Evolutionary conservation across 352 stramenopile species (phyloP), one percentile per base, ranked within the genome.

Genomic region (Globisporangium carolinianum): DNA sequence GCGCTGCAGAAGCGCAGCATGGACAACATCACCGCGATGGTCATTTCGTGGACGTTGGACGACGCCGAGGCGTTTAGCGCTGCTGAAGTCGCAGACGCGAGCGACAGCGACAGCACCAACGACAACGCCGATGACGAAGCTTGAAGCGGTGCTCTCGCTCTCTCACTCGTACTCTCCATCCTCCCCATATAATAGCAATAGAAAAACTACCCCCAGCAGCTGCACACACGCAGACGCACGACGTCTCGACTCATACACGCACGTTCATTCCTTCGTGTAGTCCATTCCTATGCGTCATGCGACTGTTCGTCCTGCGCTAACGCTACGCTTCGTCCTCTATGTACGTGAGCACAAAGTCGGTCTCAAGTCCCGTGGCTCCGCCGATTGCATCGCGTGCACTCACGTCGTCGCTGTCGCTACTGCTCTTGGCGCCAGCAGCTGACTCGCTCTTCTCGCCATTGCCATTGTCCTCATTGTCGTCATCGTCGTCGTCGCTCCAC

Each of bases 11-110:
- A 87, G 61, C 71, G 76, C 59, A 88, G 73, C 58, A 89, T 86
- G 73, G 83, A 93, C 68, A 93, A 93, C 63, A 86, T 93, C 63
- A 91, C 83, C 17, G 77, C 75, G 45, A 87, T 89, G 70, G 76
- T 93, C 50, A 75, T 90, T 36, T 83, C 72, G 32, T 86, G 78
- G 58, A 65, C 71, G 2, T 51, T 69, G 46, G 18, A 72, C 36
- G 45, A 59, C 11, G 36, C 24, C 8, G 60, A 66, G 24, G 43
- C 43, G 45, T 62, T 66, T 43, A 66, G 49, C 46, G 60, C 49
- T 11, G 55, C 56, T 37, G 55, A 66, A 45, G 55, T 66, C 51
- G 32, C 35, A 14, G 59, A 65, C 60, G 60, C 47, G 43, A 58
- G 49, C 58, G 49, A 57, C 35, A 35, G 14, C n/a, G 47, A 55